A percentile compares a stretch with the other conserved stretches of the same genome.
phyloP scores from a whole-genome alignment of 1,284 basidiomycete genomes.

The Bondarzewia mesenterica region DNA sequence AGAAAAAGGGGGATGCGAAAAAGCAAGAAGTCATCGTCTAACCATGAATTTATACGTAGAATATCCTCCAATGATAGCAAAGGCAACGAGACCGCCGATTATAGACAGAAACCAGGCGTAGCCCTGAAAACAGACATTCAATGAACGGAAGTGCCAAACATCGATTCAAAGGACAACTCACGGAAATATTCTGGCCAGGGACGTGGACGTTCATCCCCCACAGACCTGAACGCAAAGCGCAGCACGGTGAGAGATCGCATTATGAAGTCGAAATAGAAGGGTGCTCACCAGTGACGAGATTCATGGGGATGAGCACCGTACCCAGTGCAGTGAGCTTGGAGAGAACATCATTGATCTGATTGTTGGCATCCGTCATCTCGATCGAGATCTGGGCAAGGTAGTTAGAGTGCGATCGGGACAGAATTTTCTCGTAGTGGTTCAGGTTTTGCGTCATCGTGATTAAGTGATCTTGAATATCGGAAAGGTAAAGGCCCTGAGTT shows the following conservation, averaged over 20 bases:
- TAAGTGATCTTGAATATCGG: conserved; percentile 95
- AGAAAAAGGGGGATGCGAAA: not conserved
- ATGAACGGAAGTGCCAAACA: conserved; percentile 1
- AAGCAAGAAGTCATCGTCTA: conserved; percentile 3
- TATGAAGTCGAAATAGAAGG: conserved; percentile 9
- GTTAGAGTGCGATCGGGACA: conserved; percentile 98
- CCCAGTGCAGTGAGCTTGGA: conserved; percentile 98
- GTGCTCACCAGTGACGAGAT: conserved; percentile 77
- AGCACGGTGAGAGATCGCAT: conserved; percentile 1
- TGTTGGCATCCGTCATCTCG: conserved; percentile 99
- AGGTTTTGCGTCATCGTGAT: conserved; percentile 99
- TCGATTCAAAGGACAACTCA: conserved; percentile 19
- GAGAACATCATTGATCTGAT: conserved; percentile 99
- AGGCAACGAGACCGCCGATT: conserved; percentile 66
- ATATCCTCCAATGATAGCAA: conserved; percentile 78
- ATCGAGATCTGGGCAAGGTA: conserved; percentile 98
- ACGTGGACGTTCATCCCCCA: conserved; percentile 94
- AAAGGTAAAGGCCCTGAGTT: conserved; percentile 80
- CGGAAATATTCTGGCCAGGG: conserved; percentile 65
- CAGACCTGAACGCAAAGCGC: conserved; percentile 40
- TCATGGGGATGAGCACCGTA: conserved; percentile 97
- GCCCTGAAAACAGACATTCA: not conserved
- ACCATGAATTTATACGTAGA: conserved; percentile 77
- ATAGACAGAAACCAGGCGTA: conserved; percentile 80
- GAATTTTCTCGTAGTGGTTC: conserved; percentile 99